Conservation (phyloP, 208 protist genomes). For the Trichomonas tenax region DNA sequence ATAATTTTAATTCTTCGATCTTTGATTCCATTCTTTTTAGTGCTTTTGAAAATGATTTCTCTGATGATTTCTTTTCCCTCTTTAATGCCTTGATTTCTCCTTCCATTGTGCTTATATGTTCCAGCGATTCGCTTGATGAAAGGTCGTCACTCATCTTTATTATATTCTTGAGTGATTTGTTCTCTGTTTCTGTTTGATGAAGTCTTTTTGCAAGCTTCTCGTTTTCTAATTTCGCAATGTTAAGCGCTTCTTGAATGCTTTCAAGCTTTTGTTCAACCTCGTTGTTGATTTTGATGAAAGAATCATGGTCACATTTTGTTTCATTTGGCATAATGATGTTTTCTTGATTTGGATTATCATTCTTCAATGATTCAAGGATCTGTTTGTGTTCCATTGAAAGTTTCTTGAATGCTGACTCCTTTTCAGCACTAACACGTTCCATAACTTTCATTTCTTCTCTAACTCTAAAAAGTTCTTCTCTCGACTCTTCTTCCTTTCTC, state of each 20-base stretch:
- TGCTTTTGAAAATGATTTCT: too few relatives aligned
- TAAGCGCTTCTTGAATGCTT: neutral
- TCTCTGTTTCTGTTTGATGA: neutral
- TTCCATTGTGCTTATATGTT: neutral
- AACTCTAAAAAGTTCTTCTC: neutral
- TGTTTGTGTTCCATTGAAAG: neutral
- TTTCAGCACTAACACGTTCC: neutral
- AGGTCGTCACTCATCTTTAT: neutral
- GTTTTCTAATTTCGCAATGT: neutral
- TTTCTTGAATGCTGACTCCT: neutral
- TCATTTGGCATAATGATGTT: too few relatives aligned
- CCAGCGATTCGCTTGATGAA: neutral
- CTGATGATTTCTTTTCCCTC: neutral
- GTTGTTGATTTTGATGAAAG: neutral
- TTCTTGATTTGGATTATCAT: too few relatives aligned
- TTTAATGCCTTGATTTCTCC: too few relatives aligned
- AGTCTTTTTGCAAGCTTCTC: neutral
- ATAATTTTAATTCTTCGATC: too few relatives aligned
- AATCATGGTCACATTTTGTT: too few relatives aligned
- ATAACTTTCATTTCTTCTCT: neutral
- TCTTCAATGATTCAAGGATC: neutral
- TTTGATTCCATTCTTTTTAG: too few relatives aligned
- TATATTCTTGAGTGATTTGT: neutral
- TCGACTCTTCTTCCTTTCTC: neutral
- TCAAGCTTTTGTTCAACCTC: neutral